Base-by-base conservation (phyloP, 352 stramenopile species). In the Pythium coloratum region DNA sequence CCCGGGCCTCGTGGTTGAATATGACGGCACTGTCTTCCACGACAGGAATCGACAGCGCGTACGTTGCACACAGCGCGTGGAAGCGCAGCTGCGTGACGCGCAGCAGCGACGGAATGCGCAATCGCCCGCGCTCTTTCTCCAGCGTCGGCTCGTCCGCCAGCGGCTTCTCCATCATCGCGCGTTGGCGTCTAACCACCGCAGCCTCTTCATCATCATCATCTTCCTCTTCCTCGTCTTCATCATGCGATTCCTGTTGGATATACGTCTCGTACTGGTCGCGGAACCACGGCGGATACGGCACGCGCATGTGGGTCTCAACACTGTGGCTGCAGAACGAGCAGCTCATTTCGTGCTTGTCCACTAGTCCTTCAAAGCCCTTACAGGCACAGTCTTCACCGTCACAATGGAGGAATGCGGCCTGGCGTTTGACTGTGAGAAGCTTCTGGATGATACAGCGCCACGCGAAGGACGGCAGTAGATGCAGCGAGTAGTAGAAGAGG, bases 221-320 rank as follows among this genome's bases (percentile, higher is more conserved):
- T 1, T 36, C 30, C 18, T 44, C 53, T 12, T 58, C 53, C 9
- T 65, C n/a, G 20, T 42, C 36, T 1, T 70, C 38, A 7, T 55
- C 42, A 7, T 34, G 0, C 13, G 53, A 7, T 16, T 49, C 33
- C n/a, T 54, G 24, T 12, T 33, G 51, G 12, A 69, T n/a, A 44
- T 91, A 92, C 54, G 79, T 84, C 56, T 89, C 84, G 68, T 88
- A 90, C 51, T 89, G 79, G 44, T 92, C 84, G 42, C 71, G 66
- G 64, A 89, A 87, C 84, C 84, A 92, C 24, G 84, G 81, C 2
- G 84, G 84, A 36, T 80, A 77, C 18, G 84, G 82, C 3, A 90
- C 32, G 3, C 70, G 55, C 6, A 20, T 38, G 40, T 92, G 84
- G 0, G 14, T 36, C 2, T 55, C 44, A 1, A 60, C 56, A 16